These are phyloP conservation scores for Sugiyamaella japonica DNA, from an alignment of 1,139 yeast species.

Conservation along the genomic window DNA sequence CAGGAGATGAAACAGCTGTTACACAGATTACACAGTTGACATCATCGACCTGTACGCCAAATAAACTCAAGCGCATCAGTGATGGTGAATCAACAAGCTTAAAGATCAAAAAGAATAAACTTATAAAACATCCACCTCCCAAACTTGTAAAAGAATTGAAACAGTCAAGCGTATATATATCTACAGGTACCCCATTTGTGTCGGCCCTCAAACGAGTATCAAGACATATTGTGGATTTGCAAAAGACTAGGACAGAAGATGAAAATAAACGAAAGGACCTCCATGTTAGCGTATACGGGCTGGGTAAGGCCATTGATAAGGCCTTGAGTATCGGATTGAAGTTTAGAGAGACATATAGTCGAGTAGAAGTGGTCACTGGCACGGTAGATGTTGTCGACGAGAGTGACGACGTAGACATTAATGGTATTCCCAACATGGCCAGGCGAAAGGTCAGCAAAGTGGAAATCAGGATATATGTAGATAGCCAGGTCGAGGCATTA, in stretches of 20 bases:
- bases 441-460: constrained; percentile 31
- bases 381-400: constrained; percentile 32
- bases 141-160: constrained; percentile 17
- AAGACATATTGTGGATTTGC: constrained; percentile 25
- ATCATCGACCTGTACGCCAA: background rate
- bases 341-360: constrained; percentile 32
- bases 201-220: constrained; percentile 35
- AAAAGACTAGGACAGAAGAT: constrained; percentile 7
- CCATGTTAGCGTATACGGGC: constrained; percentile 35
- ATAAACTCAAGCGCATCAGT: background rate
- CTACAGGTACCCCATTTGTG: constrained; percentile 37
- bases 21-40: too few relatives aligned
- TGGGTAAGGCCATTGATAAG: constrained; percentile 39
- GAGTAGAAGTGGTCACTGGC: constrained; percentile 30
- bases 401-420: constrained; percentile 20
- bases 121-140: constrained; percentile 25
- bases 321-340: constrained; percentile 37
- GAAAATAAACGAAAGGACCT: constrained; percentile 16
- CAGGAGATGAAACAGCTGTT: too few relatives aligned
- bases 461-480: constrained; percentile 25
- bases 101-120: background rate
- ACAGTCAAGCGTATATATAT: constrained; percentile 27
- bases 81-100: background rate
- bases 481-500: background rate
- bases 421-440: constrained; percentile 22